Percentiles rank a stretch among this genome's conserved stretches.
Evolutionary conservation across 257 asterid genomes (phyloP).

Genomic region (Craterostigma plantagineum): DNA sequence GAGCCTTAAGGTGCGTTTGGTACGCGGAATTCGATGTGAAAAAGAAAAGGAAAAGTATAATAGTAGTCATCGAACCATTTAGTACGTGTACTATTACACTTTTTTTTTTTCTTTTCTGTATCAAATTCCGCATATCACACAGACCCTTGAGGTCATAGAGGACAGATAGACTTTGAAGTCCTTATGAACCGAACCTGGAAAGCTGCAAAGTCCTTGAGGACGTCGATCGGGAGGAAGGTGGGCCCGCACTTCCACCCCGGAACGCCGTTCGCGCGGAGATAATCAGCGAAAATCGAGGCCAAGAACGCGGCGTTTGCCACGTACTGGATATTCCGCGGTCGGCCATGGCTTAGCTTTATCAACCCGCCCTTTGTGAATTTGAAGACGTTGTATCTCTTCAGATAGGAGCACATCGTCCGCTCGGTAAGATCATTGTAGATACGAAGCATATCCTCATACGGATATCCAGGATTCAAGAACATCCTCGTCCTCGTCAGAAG

Average conservation of each 20-base stretch:
- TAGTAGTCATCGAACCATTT: too few relatives aligned
- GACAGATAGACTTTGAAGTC: too few relatives aligned
- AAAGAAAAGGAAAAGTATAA: too few relatives aligned
- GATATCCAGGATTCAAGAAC: constrained; percentile 64
- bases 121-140: too few relatives aligned
- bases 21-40: too few relatives aligned
- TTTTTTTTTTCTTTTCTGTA: too few relatives aligned
- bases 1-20: too few relatives aligned
- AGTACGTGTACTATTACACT: too few relatives aligned
- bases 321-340: constrained; percentile 47
- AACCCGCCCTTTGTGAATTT: constrained; percentile 65
- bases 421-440: constrained; percentile 51
- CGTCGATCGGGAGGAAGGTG: constrained; percentile 12
- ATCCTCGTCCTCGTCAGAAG: constrained; percentile 44
- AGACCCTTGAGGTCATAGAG: too few relatives aligned
- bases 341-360: constrained; percentile 45
- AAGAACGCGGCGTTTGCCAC: constrained; percentile 76
- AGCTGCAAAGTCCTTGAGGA: constrained; percentile 43
- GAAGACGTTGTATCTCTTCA: constrained; percentile 33
- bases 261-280: constrained; percentile 38
- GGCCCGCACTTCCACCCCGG: constrained; percentile 75
- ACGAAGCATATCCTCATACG: constrained; percentile 59
- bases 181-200: constrained; percentile 33
- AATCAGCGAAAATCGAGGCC: constrained; percentile 61
- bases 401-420: constrained; percentile 67